Evolutionary conservation across 192 early-diverging fungal genomes (phyloP).

Genomic region (Cetraspora pellucida): DNA sequence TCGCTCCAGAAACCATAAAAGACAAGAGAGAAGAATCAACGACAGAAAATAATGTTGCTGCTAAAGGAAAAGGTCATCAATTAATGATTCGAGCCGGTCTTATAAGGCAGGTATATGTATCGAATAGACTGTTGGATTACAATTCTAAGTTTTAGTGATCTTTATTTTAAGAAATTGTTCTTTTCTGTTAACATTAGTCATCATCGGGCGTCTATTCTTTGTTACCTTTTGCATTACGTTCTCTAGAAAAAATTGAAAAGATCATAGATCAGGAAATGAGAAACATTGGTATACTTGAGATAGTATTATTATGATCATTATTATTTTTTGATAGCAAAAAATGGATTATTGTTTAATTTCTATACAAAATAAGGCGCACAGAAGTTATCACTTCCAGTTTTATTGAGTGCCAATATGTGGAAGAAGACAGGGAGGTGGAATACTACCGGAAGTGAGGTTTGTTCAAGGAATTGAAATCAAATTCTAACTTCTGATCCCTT

Average conservation of each 20-base stretch:
- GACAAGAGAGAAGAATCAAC: no score
- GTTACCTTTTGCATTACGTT: conserved; percentile 79
- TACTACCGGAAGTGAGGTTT: conserved; percentile 61
- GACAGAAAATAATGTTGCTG: not conserved
- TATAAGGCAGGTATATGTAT: conserved; percentile 65
- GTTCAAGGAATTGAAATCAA: no score
- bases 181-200: conserved; percentile 51
- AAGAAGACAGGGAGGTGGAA: conserved; percentile 81
- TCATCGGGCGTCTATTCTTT: conserved; percentile 82
- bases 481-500: no score
- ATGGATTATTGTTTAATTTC: no score
- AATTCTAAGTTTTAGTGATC: not conserved
- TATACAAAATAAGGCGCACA: conserved; percentile 55
- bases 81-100: conserved; percentile 70
- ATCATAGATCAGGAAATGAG: conserved; percentile 86
- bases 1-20: not conserved
- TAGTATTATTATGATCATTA: not conserved
- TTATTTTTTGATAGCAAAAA: not conserved
- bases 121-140: not conserved
- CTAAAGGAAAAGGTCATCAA: conserved; percentile 49
- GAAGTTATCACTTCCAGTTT: conserved; percentile 69
- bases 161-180: not conserved
- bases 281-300: conserved; percentile 53
- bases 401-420: conserved; percentile 74
- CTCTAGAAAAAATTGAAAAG: conserved; percentile 71